A percentile compares a stretch with the other conserved stretches of the same genome.
phyloP scores from a whole-genome alignment of 768 basidiomycete species.

The Pleurotus platypus region DNA sequence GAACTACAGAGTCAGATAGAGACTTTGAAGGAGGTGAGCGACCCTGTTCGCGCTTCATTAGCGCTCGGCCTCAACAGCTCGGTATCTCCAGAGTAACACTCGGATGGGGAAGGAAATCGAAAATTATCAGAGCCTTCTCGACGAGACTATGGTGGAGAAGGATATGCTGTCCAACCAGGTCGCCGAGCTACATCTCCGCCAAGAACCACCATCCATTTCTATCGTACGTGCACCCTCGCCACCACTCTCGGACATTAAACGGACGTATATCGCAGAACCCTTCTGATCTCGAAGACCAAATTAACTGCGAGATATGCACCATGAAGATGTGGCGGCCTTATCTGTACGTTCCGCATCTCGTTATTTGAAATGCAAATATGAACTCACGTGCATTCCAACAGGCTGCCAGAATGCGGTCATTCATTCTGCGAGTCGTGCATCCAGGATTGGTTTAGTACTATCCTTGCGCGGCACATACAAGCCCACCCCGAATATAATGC shows the following conservation, averaged over 20 bases:
- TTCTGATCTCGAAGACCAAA: constrained; percentile 46
- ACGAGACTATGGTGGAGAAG: background rate
- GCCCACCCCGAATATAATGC: constrained; percentile 41
- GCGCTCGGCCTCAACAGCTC: background rate
- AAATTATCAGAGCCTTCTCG: constrained; percentile 5
- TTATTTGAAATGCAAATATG: too few species aligned
- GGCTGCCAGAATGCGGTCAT: constrained; percentile 67
- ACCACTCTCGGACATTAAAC: background rate
- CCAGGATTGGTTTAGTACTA: constrained; percentile 49
- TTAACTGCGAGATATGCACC: constrained; percentile 65
- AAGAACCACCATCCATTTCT: constrained; percentile 11
- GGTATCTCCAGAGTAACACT: background rate
- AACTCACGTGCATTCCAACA: constrained; percentile 17
- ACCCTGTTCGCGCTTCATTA: background rate
- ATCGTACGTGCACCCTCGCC: background rate
- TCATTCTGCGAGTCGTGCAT: constrained; percentile 65
- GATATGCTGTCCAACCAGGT: constrained; percentile 20
- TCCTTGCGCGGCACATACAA: constrained; percentile 44
- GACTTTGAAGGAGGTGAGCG: constrained; percentile 39
- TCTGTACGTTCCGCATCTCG: constrained; percentile 37
- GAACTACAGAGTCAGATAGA: constrained; percentile 38
- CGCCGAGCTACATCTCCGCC: constrained; percentile 21
- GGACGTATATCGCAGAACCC: constrained; percentile 27
- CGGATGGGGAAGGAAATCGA: constrained; percentile 15
- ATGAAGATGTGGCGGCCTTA: constrained; percentile 64